A percentile compares a stretch with the other conserved stretches of the same genome.
Evolutionary conservation across 495 filamentous ascomycete genomes (phyloP).

Genomic region (Chaetomium cochliodes): DNA sequence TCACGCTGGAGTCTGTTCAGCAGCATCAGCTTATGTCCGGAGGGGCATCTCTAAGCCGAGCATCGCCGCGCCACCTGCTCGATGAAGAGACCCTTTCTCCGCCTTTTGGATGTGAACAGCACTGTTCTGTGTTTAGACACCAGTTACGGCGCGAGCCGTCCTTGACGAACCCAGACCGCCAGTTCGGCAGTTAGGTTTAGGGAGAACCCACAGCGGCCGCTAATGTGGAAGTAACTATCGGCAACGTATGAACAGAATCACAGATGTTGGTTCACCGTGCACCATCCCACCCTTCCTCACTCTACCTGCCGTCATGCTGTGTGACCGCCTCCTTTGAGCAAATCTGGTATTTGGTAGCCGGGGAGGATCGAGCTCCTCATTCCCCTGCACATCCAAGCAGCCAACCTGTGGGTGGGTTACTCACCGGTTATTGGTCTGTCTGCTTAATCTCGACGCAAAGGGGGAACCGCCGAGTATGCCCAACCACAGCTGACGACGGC

Average conservation of each 20-base stretch:
- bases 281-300: background rate
- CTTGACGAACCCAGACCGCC: background rate
- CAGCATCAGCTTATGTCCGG: no score
- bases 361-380: background rate
- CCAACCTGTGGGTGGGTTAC: background rate
- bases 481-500: background rate
- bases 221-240: background rate
- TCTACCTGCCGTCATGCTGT: background rate
- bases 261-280: background rate
- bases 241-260: background rate
- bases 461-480: background rate
- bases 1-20: no score
- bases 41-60: background rate
- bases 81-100: background rate
- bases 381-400: background rate
- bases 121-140: no score
- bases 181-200: background rate
- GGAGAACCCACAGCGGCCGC: background rate
- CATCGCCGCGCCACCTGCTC: no score
- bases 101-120: no score
- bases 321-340: background rate
- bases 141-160: no score
- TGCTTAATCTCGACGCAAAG: background rate
- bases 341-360: background rate
- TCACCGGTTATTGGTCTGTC: background rate